Base-by-base conservation (phyloP, 176 grass and related monocot species). In the Puya raimondii region DNA sequence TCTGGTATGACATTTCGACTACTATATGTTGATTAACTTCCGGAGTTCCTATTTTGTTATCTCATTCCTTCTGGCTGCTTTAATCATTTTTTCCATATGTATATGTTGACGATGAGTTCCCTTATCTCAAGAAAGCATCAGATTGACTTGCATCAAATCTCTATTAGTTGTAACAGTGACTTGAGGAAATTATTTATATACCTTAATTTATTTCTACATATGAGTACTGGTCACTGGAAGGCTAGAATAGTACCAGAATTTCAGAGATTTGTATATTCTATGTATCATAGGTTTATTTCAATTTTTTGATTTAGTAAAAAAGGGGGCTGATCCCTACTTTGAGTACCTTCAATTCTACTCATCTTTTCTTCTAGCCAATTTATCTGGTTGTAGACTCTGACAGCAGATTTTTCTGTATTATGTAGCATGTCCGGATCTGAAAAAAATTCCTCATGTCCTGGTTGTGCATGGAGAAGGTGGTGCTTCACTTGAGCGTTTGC, bases 391-490 rank as follows among this genome's bases (percentile, higher is more conserved):
- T 14, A 58, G 51, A n/a, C 25, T 47, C 33, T 51, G 22, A 74
- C 75, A 82, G 47, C 54, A 68, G 63, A 78, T 75, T 48, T 81
- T 50, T 47, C 53, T n/a, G 22, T 69, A 22, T 53, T 75, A 26
- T 67, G n/a, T 72, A 97, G 93, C 86, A 42, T 97, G 93, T 74
- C 89, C 86, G 63, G 81, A 67, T 63, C 79, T 97, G 78, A 90
- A 68, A 66, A 92, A 90, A 63, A 50, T 97, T 78, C 84, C 81
- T 14, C 84, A 92, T 79, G 93, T 97, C 48, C 82, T 90, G 71
- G 89, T 97, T 68, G 33, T 89, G 12, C 89, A 92, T 90, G 93
- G 93, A 77, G 74, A 92, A 75, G 84, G 77, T 81, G 81, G 80
- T 88, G 79, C 49, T 85, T 83, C 89, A 57, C 64, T 88, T 70